Conservation (phyloP, 2,329 filamentous ascomycete species). For the Lanzia echinophila region DNA sequence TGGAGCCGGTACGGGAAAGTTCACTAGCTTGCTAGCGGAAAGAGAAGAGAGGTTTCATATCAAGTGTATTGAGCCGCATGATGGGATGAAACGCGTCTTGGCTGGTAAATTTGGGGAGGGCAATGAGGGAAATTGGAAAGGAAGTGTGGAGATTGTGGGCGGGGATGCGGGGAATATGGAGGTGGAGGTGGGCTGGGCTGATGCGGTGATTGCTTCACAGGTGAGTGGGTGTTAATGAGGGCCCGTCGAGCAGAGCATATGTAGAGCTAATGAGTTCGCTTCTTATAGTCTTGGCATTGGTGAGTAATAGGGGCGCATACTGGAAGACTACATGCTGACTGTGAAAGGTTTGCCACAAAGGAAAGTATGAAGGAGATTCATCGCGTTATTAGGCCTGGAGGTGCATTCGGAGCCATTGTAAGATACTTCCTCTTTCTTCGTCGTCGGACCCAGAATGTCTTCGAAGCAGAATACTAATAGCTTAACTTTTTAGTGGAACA, state of each 20-base stretch:
- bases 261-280: conserved; percentile 8
- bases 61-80: conserved; percentile 57
- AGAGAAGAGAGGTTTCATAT: conserved; percentile 54
- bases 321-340: not conserved
- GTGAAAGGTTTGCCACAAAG: conserved; percentile 55
- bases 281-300: conserved; percentile 42
- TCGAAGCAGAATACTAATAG: not conserved
- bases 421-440: not conserved
- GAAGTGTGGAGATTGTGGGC: conserved; percentile 38
- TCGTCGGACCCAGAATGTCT: not conserved
- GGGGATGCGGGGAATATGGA: conserved; percentile 54
- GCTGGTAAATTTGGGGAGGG: conserved; percentile 48
- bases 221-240: conserved; percentile 37
- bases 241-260: not conserved
- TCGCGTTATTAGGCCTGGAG: conserved; percentile 54
- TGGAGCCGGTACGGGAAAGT: conserved; percentile 63
- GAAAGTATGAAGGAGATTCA: conserved; percentile 59
- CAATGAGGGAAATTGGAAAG: conserved; percentile 45
- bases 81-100: conserved; percentile 58
- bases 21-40: conserved; percentile 55
- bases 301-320: conserved; percentile 9
- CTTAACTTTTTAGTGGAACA: conserved; percentile 48
- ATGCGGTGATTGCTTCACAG: conserved; percentile 62
- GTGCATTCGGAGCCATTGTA: conserved; percentile 53
- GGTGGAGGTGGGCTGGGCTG: conserved; percentile 50